Evolutionary conservation across 306 rosid species (phyloP), one percentile per base, ranked within the genome.

Genomic region (Castanopsis chinensis): DNA sequence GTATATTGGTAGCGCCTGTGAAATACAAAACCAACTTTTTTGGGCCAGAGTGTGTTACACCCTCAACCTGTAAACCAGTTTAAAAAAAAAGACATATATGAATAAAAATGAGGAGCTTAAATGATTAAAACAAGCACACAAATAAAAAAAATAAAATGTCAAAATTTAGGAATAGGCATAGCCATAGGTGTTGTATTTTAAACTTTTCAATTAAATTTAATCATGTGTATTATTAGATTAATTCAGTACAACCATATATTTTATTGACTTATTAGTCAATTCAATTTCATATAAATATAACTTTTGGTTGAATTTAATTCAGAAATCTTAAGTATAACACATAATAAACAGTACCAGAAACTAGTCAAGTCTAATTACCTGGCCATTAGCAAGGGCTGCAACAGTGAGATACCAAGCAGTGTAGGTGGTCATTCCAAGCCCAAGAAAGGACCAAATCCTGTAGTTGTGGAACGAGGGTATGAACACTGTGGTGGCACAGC

Each of bases 401-500:
- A 94, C 87, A 84, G 98, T 90, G 89, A 94, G 4, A 68, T 94
- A 94, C 98, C 98, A 94, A 75, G 98, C 98, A 69, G 97, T 88
- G 87, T 92, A 94, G 0, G 98, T 91, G 71, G 98, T 94, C 98
- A 94, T 94, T 4, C 97, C 98, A 63, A 94, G 97, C 21, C 98
- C 98, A 81, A 94, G 94, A 72, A 94, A 92, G 33, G 98, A 94
- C 98, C 97, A 92, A 30, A 94, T 89, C 73, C 98, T 86, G 83
- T 94, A 94, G 88, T 94, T 94, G 81, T 94, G 98, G 73, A 89
- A 94, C 11, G 98, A 94, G 28, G 98, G 98, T 69, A 94, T 86
- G 88, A 94, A 94, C 81, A 94, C 98, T 8, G 98, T 92, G 49
- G 97, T 94, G 49, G 98, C 98, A 84, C 98, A 94, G 33, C 98